Evolutionary conservation across 2,329 filamentous ascomycete species (phyloP), one percentile per base, ranked within the genome.

Genomic region (Echinosphaeria canescens): DNA sequence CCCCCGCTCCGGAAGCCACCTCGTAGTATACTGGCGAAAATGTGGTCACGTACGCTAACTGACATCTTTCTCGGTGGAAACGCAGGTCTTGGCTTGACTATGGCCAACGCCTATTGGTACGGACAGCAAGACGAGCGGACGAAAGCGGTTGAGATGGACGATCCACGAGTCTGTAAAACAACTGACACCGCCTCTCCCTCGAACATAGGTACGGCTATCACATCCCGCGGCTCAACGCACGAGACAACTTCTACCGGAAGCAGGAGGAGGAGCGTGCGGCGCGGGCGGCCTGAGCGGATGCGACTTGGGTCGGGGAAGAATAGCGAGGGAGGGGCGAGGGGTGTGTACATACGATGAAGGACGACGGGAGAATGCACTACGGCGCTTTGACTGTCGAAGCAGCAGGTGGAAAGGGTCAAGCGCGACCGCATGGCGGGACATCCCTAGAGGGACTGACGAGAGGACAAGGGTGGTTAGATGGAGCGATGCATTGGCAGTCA

Each of bases 21-120:
- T 20, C 19, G 13, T 20, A 14, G 15, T 15, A 11, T 22, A n/a
- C n/a, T n/a, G n/a, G n/a, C n/a, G n/a, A n/a, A n/a, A 14, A 22
- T 18, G 17, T 9, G 13, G 15, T 22, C 15, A n/a, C 4, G 18
- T 27, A 10, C 13, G 26, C 18, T 11, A 14, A 22, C 17, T 5
- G 25, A 9, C 13, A 7, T n/a, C 14, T 26, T 16, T 15, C 17
- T 20, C 15, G 6, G 13, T 23, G 13, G 23, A 15, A 12, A 26
- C 19, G 12, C 34, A 68, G 62, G 59, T 42, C 41, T 61, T 31
- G 63, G 63, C 32, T 54, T 62, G 36, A 48, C 43, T 36, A 57
- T 65, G 47, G 62, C 54, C 44, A 64, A 56, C 45, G 43, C 47
- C 34, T 69, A 56, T 53, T 69, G 63, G 63, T 69, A 62, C 38